These are phyloP conservation scores for Xylariaceae sp. DNA, from an alignment of 2,329 filamentous ascomycete genomes.

Conservation along the genomic window DNA sequence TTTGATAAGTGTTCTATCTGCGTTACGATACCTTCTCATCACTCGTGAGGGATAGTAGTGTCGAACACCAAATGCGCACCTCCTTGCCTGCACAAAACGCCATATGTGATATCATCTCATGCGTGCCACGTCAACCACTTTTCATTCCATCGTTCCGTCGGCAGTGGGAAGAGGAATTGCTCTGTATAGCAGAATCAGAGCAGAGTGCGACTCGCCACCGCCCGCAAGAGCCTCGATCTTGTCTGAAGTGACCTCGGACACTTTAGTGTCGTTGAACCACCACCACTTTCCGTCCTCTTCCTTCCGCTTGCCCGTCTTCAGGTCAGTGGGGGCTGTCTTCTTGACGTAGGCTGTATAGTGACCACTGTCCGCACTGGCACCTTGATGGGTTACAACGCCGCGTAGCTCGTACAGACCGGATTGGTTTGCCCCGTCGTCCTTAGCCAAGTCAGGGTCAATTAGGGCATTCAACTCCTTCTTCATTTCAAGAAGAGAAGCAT, in stretches of 20 bases:
- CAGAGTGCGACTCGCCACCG: slow-evolving; percentile 82
- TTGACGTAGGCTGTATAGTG: slow-evolving; percentile 99
- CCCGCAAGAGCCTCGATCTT: slow-evolving; percentile 88
- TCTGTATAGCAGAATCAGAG: slow-evolving; percentile 74
- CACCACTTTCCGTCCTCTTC: slow-evolving; percentile 95
- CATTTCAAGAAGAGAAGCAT: slow-evolving; percentile 66
- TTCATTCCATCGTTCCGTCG: slow-evolving; percentile 37
- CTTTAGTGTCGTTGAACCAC: slow-evolving; percentile 99
- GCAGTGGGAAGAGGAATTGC: slow-evolving; percentile 64
- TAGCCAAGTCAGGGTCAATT: slow-evolving; percentile 68
- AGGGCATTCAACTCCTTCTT: slow-evolving; percentile 85
- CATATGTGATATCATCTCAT: slow-evolving; percentile 14
- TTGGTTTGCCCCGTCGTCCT: slow-evolving; percentile 82
- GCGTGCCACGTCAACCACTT: neutral
- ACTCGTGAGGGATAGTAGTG: no score
- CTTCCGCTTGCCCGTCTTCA: slow-evolving; percentile 69
- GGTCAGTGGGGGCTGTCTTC: slow-evolving; percentile 71
- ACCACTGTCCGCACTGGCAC: slow-evolving; percentile 91
- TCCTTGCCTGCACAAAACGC: slow-evolving; percentile 17
- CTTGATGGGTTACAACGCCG: slow-evolving; percentile 93
- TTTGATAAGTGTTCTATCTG: no score
- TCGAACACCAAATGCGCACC: slow-evolving; percentile 2
- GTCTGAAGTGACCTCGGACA: slow-evolving; percentile 83
- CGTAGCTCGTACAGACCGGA: slow-evolving; percentile 93
- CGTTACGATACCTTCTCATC: no score